Conservation (phyloP, 768 basidiomycete species). For the Tulasnella sp. region DNA sequence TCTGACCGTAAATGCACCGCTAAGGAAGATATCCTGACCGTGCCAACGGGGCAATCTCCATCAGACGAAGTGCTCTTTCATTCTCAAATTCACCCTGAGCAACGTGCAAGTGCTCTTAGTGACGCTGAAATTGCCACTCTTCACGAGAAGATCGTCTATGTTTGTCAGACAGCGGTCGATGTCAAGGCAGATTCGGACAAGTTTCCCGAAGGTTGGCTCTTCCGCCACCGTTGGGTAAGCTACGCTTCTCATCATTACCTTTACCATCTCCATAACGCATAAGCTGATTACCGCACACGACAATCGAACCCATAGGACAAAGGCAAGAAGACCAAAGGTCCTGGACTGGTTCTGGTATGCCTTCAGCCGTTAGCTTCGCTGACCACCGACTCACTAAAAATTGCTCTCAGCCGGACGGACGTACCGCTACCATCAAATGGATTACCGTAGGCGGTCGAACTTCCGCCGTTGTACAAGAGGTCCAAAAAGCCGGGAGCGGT, state of each 20-base stretch:
- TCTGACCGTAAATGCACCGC: constrained; percentile 7
- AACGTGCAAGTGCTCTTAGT: constrained; percentile 45
- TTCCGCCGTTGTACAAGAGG: constrained; percentile 55
- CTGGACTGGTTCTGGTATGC: constrained; percentile 36
- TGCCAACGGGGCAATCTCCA: too few relatives aligned
- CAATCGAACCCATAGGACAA: too few relatives aligned
- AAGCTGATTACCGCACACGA: neutral
- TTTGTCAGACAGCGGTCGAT: constrained; percentile 50
- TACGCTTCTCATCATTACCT: too few relatives aligned
- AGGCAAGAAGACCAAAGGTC: constrained; percentile 39
- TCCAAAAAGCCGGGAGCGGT: constrained; percentile 33
- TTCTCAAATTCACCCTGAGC: constrained; percentile 59
- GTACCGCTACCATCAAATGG: constrained; percentile 62
- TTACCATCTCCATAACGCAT: too few relatives aligned
- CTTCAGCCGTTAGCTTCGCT: neutral
- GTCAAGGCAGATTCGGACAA: constrained; percentile 56
- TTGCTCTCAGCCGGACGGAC: constrained; percentile 45
- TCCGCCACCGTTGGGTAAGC: constrained; percentile 55
- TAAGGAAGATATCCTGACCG: too few relatives aligned
- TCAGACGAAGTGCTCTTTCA: constrained; percentile 66
- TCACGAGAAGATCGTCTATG: constrained; percentile 40
- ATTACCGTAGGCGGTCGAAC: constrained; percentile 67
- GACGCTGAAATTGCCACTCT: constrained; percentile 38
- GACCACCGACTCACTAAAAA: constrained; percentile 10
- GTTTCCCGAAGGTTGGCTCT: constrained; percentile 60